Evolutionary conservation across 1,284 basidiomycete genomes (phyloP), one percentile per base, ranked within the genome.

Genomic region (Filobasidium uniguttulatum): DNA sequence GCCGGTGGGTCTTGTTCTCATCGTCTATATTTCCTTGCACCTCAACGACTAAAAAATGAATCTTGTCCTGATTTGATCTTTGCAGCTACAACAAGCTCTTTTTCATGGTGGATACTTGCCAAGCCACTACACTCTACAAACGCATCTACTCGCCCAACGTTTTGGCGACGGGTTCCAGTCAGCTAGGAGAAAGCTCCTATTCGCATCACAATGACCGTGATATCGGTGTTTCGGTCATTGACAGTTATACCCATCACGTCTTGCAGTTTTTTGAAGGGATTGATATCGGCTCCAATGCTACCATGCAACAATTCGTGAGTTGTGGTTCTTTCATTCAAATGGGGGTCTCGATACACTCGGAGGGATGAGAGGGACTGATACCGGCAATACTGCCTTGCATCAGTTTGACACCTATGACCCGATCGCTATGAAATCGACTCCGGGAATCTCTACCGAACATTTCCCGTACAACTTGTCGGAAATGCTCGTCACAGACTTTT

Each of bases 61-160:
- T 12, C 38, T 1, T 9, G 22, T 25, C 8, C 20, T 14, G 29
- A 25, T 44, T 14, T 40, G 29, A 41, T 29, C 28, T 2, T 3
- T 22, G 12, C 57, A 89, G 88, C 50, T 98, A 97, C 72, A 93
- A 97, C 66, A 87, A 93, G 67, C 81, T 99, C 34, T 78, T 98
- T 61, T 96, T 96, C 73, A 94, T 97, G 85, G 83, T 94, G 57
- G 93, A 99, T 65, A 98, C 93, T 0, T 98, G 94, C 62, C 91
- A 98, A 69, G 94, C 93, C 22, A 94, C 90, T 62, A 89, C 88
- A 0, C 83, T 98, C 81, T 94, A 87, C 63, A 81, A 83, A 38
- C 85, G 89, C 60, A 82, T 97, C 59, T 96, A 97, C 70, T 91
- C 87, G 1, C 91, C 93, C 0, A 91, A 96, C 61, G 83, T 98